Evolutionary conservation across 176 grass and related monocot genomes (phyloP).

Genomic region (Sorghum bicolor): Sorghum_bicolor_NCBIv3 NC_012870.2:7640501-7641000

Average conservation of each 20-base stretch:
- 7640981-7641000: conserved; percentile 69
- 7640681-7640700: conserved; percentile 22
- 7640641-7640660: conserved; percentile 38
- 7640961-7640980: conserved; percentile 77
- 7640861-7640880: background rate
- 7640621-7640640: conserved; percentile 44
- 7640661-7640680: conserved; percentile 26
- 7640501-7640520: background rate
- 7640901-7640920: conserved; percentile 85
- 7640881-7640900: background rate
- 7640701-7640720: background rate
- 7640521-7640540: background rate
- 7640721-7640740: background rate
- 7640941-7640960: conserved; percentile 79
- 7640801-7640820: background rate
- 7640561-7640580: background rate
- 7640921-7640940: conserved; percentile 60
- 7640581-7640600: background rate
- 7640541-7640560: background rate
- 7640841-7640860: background rate
- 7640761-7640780: conserved; percentile 9
- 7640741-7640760: background rate
- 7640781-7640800: conserved; percentile 8
- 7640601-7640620: conserved; percentile 1
- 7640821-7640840: background rate